Base-by-base conservation (phyloP, 352 stramenopile genomes). In the Phytophthora kernoviae region DNA sequence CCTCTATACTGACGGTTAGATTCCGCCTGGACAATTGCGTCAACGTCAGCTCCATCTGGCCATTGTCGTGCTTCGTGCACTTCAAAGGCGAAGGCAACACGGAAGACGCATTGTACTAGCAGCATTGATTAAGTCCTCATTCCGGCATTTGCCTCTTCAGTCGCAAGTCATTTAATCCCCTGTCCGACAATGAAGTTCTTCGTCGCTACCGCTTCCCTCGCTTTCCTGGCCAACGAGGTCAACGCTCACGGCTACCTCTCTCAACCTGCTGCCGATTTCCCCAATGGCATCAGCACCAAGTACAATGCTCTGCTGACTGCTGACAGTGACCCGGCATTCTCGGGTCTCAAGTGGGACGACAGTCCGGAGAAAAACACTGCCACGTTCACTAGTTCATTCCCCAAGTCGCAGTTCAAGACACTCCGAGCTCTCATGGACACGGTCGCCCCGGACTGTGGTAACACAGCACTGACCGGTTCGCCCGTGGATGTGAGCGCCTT, bases 231-330 rank as follows among this genome's bases (percentile, higher is more conserved):
- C 7, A 52, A 54, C 22, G 53, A 72, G 15, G 62, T 62, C 42
- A 54, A 26, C n/a, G 73, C 67, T 2, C 73, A 78, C 46, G 73
- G 73, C 4, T 82, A 82, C 54, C 58, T 82, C 21, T 73, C 70
- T 27, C 62, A 69, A 3, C 70, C 70, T 10, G 48, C 55, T 5
- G 67, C 55, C 7, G 63, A 62, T 24, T 79, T 74, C 60, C 50
- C 54, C 47, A 72, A 65, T 26, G 54, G 55, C 43, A 67, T 75
- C n/a, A 32, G 65, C 47, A 70, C 54, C 11, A 65, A 21, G 5
- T 70, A 71, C 58, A 75, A 61, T 27, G 62, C 42, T 9, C 22
- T 67, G 21, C 21, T 75, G 37, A 67, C 50, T 22, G 52, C 65
- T 26, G 55, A 43, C 3, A 59, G 42, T 21, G 55, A 79, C 52